Base-by-base conservation (phyloP, 495 filamentous ascomycete species). In the Amphirosellinia nigrospora region DNA sequence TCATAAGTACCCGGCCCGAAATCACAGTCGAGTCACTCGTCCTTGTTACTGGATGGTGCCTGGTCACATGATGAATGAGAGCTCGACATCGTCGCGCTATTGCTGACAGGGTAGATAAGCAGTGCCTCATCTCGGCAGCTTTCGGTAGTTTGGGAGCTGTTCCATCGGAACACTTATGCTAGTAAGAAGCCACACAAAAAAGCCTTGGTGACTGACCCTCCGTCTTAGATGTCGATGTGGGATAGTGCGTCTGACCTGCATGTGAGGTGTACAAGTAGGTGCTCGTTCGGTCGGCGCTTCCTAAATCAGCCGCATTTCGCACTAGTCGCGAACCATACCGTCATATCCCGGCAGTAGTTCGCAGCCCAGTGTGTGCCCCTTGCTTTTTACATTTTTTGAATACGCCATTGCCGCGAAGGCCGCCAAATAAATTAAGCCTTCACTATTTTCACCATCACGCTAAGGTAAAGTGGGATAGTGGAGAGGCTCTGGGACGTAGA, bases 341-440 rank as follows among this genome's bases (percentile, higher is more conserved):
- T n/a, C n/a, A n/a, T n/a, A n/a, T n/a, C n/a, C n/a, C n/a, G n/a
- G n/a, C n/a, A n/a, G n/a, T n/a, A n/a, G n/a, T n/a, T 64, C 5
- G 30, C 43, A 19, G 41, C 61, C 61, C 43, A 10, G n/a, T 16
- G 30, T 16, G 43, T 48, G 41, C 43, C 39, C 61, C 39, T 62
- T n/a, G n/a, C n/a, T n/a, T n/a, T n/a, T n/a, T n/a, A n/a, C n/a
- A n/a, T n/a, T 26, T 45, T 26, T 43, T 45, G 23, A 64, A 48
- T 64, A 50, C 43, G 32, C 30, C 32, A 3, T 65, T 52, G 63
- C 63, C 63, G 63, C 63, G 45, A 38, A 23, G 63, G 21, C 32
- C 63, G 63, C 60, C 63, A 65, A 34, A 65, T 52, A 26, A 41
- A 19, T 41, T 41, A n/a, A 38, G 45, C 34, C 63, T 26, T 65